Base-by-base conservation (phyloP, 2,329 filamentous ascomycete genomes). In the Cyphellophora europaea region DNA sequence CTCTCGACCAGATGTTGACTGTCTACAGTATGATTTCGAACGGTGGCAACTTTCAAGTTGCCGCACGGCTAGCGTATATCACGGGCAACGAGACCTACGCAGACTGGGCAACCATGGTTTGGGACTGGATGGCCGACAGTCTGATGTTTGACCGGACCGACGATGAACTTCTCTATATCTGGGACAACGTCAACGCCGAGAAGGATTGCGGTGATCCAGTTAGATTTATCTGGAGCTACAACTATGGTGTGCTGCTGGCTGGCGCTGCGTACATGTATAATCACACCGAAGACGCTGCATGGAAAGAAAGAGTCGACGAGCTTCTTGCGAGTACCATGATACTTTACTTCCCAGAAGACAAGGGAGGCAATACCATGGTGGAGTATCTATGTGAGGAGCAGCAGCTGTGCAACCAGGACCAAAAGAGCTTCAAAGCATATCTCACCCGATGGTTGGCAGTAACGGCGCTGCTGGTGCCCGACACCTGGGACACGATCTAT, bases 61-160 rank as follows among this genome's bases (percentile, higher is more conserved):
- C 68, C 2, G 69, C 84, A 3, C 77, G 85, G 12, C 68, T 93
- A 5, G 81, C 82, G 0, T 69, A 79, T 11, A 88, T 84, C 59
- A 93, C 86, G 0, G 74, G 76, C 31, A 89, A 93, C 58, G 52
- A 70, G 34, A 89, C 81, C 0, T 93, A 93, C 52, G 67, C 72
- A 5, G 71, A 83, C 11, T 87, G 82, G 82, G 85, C 84, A 0
- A 67, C 72, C 40, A 78, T 67, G 48, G 43, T 49, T 13, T 73
- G 68, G 60, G 66, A 74, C 43, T 78, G 74, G 74, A 69, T 66
- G 27, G 51, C 52, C 6, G 53, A 52, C 13, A 44, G 42, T 19
- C 30, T 33, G 6, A 13, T 48, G 36, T 37, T 46, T 33, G 58
- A 69, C 3, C 39, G 43, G 6, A 60, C 69, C 3, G 69, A 69